phyloP scores from a whole-genome alignment of 2,329 filamentous ascomycete genomes.

The Alternaria gansuensis region DNA sequence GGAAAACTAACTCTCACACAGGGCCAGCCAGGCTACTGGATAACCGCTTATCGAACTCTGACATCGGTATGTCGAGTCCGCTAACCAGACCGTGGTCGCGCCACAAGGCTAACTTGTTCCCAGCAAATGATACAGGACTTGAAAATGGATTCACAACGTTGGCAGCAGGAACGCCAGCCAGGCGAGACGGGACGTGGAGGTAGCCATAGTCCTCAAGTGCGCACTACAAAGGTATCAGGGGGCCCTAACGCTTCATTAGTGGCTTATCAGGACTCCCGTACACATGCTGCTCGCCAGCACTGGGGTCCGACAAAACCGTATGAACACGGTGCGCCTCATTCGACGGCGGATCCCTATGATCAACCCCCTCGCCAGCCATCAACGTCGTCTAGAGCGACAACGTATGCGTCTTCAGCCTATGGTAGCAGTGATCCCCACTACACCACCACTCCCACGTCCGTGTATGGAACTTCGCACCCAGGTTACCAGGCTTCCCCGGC shows the following conservation, averaged over 20 bases:
- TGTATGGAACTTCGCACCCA: constrained; percentile 39
- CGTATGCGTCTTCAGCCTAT: constrained; percentile 33
- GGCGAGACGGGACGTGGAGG: constrained; percentile 56
- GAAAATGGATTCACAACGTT: constrained; percentile 59
- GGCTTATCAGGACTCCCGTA: constrained; percentile 55
- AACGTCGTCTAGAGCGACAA: constrained; percentile 25
- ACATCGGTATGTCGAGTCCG: constrained; percentile 55
- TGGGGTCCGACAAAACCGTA: constrained; percentile 50
- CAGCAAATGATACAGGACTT: constrained; percentile 62
- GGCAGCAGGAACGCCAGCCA: constrained; percentile 51
- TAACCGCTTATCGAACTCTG: constrained; percentile 61
- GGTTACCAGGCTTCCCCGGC: constrained; percentile 39
- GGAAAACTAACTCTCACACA: constrained; percentile 23
- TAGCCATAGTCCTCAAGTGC: constrained; percentile 55
- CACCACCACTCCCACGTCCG: constrained; percentile 43
- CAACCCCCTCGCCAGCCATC: constrained; percentile 24
- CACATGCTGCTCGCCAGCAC: constrained; percentile 56
- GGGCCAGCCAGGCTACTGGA: constrained; percentile 61
- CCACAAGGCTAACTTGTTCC: constrained; percentile 30
- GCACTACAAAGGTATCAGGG: constrained; percentile 54
- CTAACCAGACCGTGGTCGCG: neutral
- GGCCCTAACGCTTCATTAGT: constrained; percentile 58
- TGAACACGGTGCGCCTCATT: constrained; percentile 25
- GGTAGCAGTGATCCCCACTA: constrained; percentile 44
- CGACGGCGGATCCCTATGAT: constrained; percentile 31